Evolutionary conservation across 164 flowering plant genomes (phyloP).

Genomic region (Vitis labrusca): DNA sequence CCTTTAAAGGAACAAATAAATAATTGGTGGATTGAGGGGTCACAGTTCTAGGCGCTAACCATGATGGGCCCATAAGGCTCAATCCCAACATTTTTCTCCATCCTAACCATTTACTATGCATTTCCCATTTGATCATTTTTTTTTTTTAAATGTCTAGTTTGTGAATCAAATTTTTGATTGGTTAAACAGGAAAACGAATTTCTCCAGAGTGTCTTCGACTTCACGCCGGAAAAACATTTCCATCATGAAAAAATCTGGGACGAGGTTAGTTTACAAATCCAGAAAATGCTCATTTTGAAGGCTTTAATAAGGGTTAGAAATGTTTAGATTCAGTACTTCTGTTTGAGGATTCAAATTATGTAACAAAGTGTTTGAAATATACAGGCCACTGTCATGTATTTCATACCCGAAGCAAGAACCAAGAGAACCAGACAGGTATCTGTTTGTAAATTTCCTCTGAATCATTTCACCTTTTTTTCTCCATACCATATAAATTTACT

Average conservation of each 20-base stretch:
- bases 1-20: no score
- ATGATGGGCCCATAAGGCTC: no score
- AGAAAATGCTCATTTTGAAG: neutral
- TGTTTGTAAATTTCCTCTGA: neutral
- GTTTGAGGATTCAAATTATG: neutral
- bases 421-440: no score
- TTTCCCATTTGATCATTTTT: neutral
- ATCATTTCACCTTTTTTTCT: neutral
- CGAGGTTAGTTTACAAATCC: slow-evolving; percentile 5
- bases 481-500: neutral
- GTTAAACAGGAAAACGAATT: slow-evolving; percentile 11
- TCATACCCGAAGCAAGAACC: no score
- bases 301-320: neutral
- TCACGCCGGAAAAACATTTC: slow-evolving; percentile 4
- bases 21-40: no score
- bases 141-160: neutral
- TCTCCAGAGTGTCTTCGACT: slow-evolving; percentile 15
- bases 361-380: neutral
- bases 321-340: neutral
- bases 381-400: no score
- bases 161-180: neutral
- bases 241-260: neutral
- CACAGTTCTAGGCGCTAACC: rapidly evolving
- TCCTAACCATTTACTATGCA: neutral
- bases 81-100: no score